These are phyloP conservation scores for Wickerhamiella bombiphila DNA, from an alignment of 805 yeast species.

Conservation along the genomic window DNA sequence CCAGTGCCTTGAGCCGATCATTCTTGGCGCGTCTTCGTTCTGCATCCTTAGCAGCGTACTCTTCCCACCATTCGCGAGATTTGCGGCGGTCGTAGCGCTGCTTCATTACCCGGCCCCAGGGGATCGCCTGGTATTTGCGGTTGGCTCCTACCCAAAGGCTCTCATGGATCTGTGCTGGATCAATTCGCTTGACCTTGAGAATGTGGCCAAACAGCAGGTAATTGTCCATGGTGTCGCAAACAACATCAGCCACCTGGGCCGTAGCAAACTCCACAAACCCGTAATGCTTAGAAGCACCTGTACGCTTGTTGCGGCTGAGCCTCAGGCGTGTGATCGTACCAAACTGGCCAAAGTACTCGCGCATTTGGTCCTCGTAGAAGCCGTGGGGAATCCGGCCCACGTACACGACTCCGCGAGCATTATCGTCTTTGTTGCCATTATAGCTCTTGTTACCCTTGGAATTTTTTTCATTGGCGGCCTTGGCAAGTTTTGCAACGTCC, in stretches of 20 bases:
- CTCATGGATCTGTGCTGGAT: conserved; percentile 26
- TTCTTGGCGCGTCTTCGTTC: conserved; percentile 31
- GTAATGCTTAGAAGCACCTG: conserved; percentile 83
- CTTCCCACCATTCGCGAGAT: conserved; percentile 41
- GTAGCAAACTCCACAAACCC: conserved; percentile 77
- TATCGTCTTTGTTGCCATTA: not conserved
- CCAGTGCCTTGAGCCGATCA: conserved; percentile 37
- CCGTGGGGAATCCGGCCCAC: conserved; percentile 89
- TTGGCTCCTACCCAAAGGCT: conserved; percentile 46
- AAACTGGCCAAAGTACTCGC: conserved; percentile 75
- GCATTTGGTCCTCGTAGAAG: conserved; percentile 60
- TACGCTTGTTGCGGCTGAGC: conserved; percentile 74
- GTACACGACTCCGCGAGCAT: conserved; percentile 57
- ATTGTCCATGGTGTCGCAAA: conserved; percentile 92
- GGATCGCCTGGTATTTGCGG: conserved; percentile 40
- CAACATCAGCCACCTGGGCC: conserved; percentile 66
- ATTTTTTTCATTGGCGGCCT: conserved; percentile 5
- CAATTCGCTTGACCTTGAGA: conserved; percentile 51
- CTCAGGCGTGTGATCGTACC: conserved; percentile 70
- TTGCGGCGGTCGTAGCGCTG: conserved; percentile 43
- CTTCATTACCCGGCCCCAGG: conserved; percentile 42
- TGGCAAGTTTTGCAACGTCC: conserved; percentile 6
- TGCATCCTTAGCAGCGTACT: conserved; percentile 34
- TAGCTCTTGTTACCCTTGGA: not conserved
- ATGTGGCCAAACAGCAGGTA: conserved; percentile 80